Percentiles rank a stretch among this genome's conserved stretches.
Conservation (phyloP, 345 rosid genomes). For the Kernera saxatilis region DNA sequence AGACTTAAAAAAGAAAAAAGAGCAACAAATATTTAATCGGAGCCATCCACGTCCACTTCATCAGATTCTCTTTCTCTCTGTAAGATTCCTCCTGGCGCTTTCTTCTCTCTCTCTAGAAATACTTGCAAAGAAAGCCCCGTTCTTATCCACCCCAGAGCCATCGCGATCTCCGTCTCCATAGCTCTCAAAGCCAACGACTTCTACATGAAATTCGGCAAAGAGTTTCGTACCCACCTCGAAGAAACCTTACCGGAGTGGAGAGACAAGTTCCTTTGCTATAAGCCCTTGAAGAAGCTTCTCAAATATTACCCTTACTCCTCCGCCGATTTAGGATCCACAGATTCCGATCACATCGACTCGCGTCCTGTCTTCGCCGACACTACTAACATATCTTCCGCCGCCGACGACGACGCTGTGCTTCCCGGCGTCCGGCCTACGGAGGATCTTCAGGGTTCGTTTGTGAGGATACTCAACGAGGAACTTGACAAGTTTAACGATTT, state of each 20-base stretch:
- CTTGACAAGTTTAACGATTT: conserved; percentile 91
- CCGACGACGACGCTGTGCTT: neutral
- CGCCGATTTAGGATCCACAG: neutral
- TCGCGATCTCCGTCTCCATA: neutral
- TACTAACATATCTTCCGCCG: conserved; percentile 12
- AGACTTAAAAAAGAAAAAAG: neutral
- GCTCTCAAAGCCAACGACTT: neutral
- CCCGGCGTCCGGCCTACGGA: conserved; percentile 21
- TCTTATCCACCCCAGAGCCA: conserved; percentile 3
- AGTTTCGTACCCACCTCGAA: conserved; percentile 81
- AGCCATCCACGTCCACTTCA: conserved; percentile 26
- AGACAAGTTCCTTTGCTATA: conserved; percentile 92
- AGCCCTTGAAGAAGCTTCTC: conserved; percentile 83
- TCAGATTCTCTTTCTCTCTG: conserved; percentile 18
- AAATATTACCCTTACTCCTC: conserved; percentile 45
- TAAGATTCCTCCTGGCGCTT: neutral
- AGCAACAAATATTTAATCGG: neutral
- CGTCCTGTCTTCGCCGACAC: conserved; percentile 30
- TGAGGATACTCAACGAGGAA: conserved; percentile 74
- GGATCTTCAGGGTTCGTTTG: conserved; percentile 59
- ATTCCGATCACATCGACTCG: conserved; percentile 6
- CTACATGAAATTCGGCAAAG: conserved; percentile 86
- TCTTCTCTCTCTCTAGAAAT: neutral
- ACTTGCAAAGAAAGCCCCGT: neutral
- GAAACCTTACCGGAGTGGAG: conserved; percentile 94